Evolutionary conservation across 148 eudicot species (phyloP).

Genomic region (Persicaria maculosa): DNA sequence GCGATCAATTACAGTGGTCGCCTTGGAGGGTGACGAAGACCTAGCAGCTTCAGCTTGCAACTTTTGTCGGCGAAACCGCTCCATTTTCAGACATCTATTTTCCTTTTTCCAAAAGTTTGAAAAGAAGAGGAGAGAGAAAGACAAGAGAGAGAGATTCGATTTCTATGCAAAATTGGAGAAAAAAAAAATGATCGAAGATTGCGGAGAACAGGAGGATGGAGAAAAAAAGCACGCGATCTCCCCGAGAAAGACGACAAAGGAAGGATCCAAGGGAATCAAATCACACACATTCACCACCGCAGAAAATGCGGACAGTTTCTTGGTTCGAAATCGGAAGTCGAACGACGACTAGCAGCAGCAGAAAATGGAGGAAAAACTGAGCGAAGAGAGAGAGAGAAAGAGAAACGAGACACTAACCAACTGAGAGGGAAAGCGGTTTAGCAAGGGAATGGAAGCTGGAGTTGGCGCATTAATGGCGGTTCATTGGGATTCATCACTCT

Average conservation of each 20-base stretch:
- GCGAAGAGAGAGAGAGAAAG: not conserved
- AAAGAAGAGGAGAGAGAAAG: not conserved
- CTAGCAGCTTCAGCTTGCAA: slow-evolving; percentile 13
- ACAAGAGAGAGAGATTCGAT: not conserved
- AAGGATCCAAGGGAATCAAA: not conserved
- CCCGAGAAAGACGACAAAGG: not conserved
- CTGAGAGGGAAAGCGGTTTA: not conserved
- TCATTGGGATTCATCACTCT: not conserved
- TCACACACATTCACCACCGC: not conserved
- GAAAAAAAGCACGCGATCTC: too few species aligned
- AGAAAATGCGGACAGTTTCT: not conserved
- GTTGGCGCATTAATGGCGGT: slow-evolving; percentile 23
- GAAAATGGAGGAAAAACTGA: not conserved
- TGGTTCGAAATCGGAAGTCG: slow-evolving; percentile 12
- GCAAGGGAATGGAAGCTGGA: not conserved
- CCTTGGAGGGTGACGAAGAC: slow-evolving; percentile 30
- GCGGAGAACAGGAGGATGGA: not conserved
- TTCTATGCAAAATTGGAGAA: not conserved
- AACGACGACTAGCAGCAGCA: not conserved
- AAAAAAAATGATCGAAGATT: not conserved
- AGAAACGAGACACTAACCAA: not conserved
- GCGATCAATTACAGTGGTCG: slow-evolving; percentile 27
- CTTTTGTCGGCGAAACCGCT: slow-evolving; percentile 31
- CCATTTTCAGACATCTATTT: slow-evolving; percentile 38
- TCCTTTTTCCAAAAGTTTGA: not conserved